Evolutionary conservation across 441 rosid genomes (phyloP), one percentile per base, ranked within the genome.

Genomic region (Gossypium schwendimanii): DNA sequence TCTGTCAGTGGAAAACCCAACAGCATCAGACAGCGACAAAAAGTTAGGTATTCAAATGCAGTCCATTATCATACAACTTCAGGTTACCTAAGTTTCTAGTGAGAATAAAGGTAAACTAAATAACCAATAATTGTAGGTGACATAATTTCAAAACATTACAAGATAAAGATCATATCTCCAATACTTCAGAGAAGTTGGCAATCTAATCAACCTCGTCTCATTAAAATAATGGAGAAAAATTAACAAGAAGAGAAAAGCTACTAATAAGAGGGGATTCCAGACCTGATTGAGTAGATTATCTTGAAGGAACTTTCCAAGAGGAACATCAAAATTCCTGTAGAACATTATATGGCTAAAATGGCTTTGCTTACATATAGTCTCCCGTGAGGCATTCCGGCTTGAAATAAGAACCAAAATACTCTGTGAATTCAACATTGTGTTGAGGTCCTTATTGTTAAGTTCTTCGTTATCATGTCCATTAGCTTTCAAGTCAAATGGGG

Each of bases 331-430:
- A 80, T 90, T 86, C 81, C 76, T 86, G 85, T 95, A 95, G 87
- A 93, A 95, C 83, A 82, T 84, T 68, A 95, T 95, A 77, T 90
- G 99, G 71, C 97, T 93, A 81, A 93, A 91, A 85, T 83, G 99
- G 84, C 91, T 93, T 75, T 93, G 97, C 82, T 91, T 92, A 73
- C 99, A 95, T 57, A 91, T 76, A 63, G 82, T 84, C 72, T 95
- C 97, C 76, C 53, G 86, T 12, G 68, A 63, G 31, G 87, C 84
- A 84, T 93, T 93, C 70, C 90, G 84, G 71, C 89, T 86, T 26
- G 99, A 93, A 85, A 90, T 86, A 79, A 93, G 79, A 77, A 95
- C 99, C 93, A 95, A 86, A 76, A 95, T 95, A 82, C 99, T 88
- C 71, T 84, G 87, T 71, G 92, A 79, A 73, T 89, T 88, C 80